Percentiles rank a stretch among this genome's conserved stretches.
Evolutionary conservation across 1,284 basidiomycete genomes (phyloP).

Genomic region (Puccinia novopanici): DNA sequence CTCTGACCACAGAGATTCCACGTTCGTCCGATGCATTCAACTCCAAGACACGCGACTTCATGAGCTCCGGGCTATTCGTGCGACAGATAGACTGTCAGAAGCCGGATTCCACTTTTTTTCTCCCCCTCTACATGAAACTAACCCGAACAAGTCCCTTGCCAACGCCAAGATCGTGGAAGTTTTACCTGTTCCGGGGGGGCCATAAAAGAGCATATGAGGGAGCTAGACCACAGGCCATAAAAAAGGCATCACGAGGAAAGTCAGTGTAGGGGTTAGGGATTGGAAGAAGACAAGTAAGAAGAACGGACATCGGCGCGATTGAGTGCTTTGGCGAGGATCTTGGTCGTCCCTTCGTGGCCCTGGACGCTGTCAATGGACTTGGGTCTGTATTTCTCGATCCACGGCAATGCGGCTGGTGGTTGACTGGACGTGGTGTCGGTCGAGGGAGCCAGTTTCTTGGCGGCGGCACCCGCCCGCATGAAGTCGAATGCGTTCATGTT

Average conservation of each 20-base stretch:
- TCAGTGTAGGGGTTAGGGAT: neutral
- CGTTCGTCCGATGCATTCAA: slow-evolving; percentile 99
- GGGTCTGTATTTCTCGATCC: slow-evolving; percentile 86
- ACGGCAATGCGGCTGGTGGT: slow-evolving; percentile 74
- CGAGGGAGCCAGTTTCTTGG: slow-evolving; percentile 62
- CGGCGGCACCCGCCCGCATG: slow-evolving; percentile 40
- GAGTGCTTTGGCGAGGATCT: slow-evolving; percentile 32
- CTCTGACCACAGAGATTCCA: slow-evolving; percentile 92
- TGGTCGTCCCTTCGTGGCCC: slow-evolving; percentile 97
- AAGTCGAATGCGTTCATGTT: slow-evolving; percentile 50
- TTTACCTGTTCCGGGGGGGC: slow-evolving; percentile 97
- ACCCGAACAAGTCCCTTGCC: slow-evolving; percentile 92
- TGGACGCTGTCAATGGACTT: slow-evolving; percentile 70
- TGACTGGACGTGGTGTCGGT: slow-evolving; percentile 60
- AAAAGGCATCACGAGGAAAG: neutral
- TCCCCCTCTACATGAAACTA: neutral
- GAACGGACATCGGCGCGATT: slow-evolving; percentile 35
- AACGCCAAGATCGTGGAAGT: slow-evolving; percentile 97
- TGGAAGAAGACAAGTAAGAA: slow-evolving; percentile 16
- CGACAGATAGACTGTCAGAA: neutral
- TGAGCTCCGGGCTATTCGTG: slow-evolving; percentile 84
- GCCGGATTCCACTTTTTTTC: neutral
- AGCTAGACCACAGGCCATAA: slow-evolving; percentile 65
- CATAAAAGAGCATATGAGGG: slow-evolving; percentile 99
- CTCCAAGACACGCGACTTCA: slow-evolving; percentile 88